Evolutionary conservation across 2,329 filamentous ascomycete genomes (phyloP).

Genomic region (Phaeoacremonium minimum): DNA sequence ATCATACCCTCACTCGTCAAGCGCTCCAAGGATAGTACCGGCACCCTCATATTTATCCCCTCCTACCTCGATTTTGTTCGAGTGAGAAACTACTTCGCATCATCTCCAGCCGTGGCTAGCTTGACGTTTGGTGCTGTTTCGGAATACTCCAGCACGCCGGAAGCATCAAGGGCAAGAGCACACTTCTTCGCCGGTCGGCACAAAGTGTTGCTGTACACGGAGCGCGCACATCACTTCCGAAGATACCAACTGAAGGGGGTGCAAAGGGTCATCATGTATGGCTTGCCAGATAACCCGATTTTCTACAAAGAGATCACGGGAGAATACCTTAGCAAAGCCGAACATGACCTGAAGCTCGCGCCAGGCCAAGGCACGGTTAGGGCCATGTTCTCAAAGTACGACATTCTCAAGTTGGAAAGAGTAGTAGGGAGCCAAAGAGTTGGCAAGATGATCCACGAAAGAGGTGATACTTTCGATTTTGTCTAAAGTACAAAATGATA

Average conservation of each 20-base stretch:
- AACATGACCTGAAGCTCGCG: conserved; percentile 49
- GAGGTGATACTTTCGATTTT: conserved; percentile 93
- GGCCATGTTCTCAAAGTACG: conserved; percentile 80
- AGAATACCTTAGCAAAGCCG: conserved; percentile 59
- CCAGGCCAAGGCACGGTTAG: conserved; percentile 56
- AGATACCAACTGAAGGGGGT: conserved; percentile 81
- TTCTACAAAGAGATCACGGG: conserved; percentile 77
- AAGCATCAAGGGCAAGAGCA: conserved; percentile 78
- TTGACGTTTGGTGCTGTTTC: conserved; percentile 77
- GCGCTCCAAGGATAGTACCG: conserved; percentile 57
- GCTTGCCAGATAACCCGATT: conserved; percentile 78
- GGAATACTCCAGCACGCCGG: conserved; percentile 77
- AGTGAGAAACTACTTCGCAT: conserved; percentile 87
- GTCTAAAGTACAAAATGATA: conserved; percentile 53
- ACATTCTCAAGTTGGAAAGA: conserved; percentile 82
- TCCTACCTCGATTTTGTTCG: conserved; percentile 94
- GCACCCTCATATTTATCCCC: conserved; percentile 84
- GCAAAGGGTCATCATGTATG: conserved; percentile 82
- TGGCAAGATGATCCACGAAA: conserved; percentile 77
- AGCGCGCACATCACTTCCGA: conserved; percentile 94
- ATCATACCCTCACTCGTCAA: conserved; percentile 73
- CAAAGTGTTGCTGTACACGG: conserved; percentile 82
- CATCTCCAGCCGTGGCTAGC: conserved; percentile 49
- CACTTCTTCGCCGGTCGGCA: conserved; percentile 84
- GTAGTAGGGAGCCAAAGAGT: conserved; percentile 79